Base-by-base conservation (phyloP, 2,329 filamentous ascomycete genomes). In the Hymenoscyphus infarciens region DNA sequence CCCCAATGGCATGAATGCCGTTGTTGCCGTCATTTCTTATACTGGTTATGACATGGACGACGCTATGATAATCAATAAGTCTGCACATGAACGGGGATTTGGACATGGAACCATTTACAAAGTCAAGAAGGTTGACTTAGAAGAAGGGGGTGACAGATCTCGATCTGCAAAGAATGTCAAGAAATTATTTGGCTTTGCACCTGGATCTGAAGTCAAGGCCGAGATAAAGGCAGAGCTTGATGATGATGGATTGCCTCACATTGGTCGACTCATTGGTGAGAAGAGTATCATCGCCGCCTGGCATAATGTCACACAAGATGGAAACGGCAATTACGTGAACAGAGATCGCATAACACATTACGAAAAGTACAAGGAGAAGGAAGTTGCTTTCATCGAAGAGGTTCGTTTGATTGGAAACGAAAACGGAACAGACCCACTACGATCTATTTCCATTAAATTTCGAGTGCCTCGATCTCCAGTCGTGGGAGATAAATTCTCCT, bases 1-100 rank as follows among this genome's bases (percentile, higher is more conserved):
- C 76, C 95, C 95, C 61, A 97, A 98, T 74, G 95, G 95, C 31
- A 93, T 87, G 72, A 99, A 99, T 72, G 92, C 92, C 8, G 87
- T 98, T 45, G 95, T 99, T 63, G 95, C 95, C 63, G 96, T 99
- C 75, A 97, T 99, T 67, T 97, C 94, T 0, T 99, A 99, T 77
- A 98, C 94, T 1, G 95, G 94, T 59, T 99, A 98, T 78, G 95
- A 99, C 82, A 99, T 99, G 95, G 95, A 99, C 82, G 95, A 99
- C 79, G 95, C 95, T 75, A 98, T 98, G 94, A 98, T 99, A 74
- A 82, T 99, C 74, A 98, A 98, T 82, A 98, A 98, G 76, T 97
- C 92, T 22, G 88, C 94, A 2, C 92, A 97, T 76, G 95, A 99
- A 77, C 87, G 95, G 69, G 95, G 95, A 15, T 98, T 99, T 73